These are phyloP conservation scores for Saprolegnia parasitica DNA, from an alignment of 352 stramenopile genomes.

Conservation along the genomic window DNA sequence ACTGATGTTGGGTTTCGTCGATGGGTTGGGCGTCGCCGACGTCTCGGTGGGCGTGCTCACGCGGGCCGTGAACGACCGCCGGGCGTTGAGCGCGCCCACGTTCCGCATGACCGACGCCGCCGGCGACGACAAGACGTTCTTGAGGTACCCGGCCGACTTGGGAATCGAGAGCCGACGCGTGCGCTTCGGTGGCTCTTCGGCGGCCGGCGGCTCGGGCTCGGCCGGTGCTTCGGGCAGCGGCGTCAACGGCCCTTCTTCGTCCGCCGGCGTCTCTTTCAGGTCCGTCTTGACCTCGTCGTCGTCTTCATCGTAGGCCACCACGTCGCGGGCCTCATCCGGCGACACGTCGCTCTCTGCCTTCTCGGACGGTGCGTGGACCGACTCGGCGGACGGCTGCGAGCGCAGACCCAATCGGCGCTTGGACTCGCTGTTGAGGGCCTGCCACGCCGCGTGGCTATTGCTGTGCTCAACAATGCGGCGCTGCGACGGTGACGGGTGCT, in stretches of 20 bases:
- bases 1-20: conserved; percentile 29
- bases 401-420: conserved; percentile 16
- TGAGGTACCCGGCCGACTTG: conserved; percentile 78
- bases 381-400: background rate
- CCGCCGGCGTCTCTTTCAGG: background rate
- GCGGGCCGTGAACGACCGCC: conserved; percentile 45
- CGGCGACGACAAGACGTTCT: conserved; percentile 77
- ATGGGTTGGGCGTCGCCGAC: conserved; percentile 18
- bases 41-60: conserved; percentile 32
- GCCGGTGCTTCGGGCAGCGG: conserved; percentile 28
- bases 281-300: conserved; percentile 37
- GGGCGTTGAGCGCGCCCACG: conserved; percentile 40
- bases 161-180: conserved; percentile 37
- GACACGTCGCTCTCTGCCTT: background rate
- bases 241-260: conserved; percentile 17
- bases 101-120: conserved; percentile 31
- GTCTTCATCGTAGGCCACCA: conserved; percentile 27
- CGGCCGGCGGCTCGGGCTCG: conserved; percentile 30
- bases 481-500: conserved; percentile 16
- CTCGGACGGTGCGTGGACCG: background rate
- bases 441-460: conserved; percentile 17
- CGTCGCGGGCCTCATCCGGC: background rate
- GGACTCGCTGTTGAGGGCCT: conserved; percentile 24
- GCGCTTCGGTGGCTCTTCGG: conserved; percentile 34
- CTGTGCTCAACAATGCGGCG: background rate